Evolutionary conservation across 2,329 filamentous ascomycete species (phyloP), one percentile per base, ranked within the genome.

Genomic region (Phyllosticta citribraziliensis): DNA sequence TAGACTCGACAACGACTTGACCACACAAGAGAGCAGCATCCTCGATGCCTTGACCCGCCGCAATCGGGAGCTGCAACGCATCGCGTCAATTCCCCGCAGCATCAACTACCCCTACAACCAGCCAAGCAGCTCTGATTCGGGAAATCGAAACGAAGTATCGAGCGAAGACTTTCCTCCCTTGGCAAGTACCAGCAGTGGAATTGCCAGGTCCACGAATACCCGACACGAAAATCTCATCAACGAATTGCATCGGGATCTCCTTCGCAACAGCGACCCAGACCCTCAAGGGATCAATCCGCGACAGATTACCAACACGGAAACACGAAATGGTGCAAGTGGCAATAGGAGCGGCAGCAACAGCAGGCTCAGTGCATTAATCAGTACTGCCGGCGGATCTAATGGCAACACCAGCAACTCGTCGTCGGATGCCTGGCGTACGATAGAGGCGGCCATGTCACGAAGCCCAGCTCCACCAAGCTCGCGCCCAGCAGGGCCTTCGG

Each of bases 371-470:
- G 40, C 40, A 5, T n/a, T 47, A 2, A 17, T 17, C 17, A 47
- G 14, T 8, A 35, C 8, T 12, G 12, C 19, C 52, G 52, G 52
- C 19, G 27, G 11, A 30, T 22, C 20, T 5, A 35, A 27, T n/a
- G 27, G 27, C 54, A 27, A 55, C 54, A n/a, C 5, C 24, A 27
- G 19, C 40, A 17, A 12, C 12, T 17, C 54, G n/a, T 67, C 65
- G 60, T 57, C 75, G 40, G 76, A 78, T 55, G 76, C 78, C 10
- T 80, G 77, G 78, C 75, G 75, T 52, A 77, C 75, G 3, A 79
- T 80, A 53, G 75, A 79, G 66, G 75, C 76, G 50, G 76, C 77
- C 40, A 74, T 79, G 66, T 71, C 73, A 11, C 72, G 73, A 8
- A 71, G 70, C 22, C 70, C 67, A 63, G 70, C 68, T 64, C 66